Evolutionary conservation across 2,329 filamentous ascomycete genomes (phyloP).

Genomic region (Raffaelea arxii): DNA sequence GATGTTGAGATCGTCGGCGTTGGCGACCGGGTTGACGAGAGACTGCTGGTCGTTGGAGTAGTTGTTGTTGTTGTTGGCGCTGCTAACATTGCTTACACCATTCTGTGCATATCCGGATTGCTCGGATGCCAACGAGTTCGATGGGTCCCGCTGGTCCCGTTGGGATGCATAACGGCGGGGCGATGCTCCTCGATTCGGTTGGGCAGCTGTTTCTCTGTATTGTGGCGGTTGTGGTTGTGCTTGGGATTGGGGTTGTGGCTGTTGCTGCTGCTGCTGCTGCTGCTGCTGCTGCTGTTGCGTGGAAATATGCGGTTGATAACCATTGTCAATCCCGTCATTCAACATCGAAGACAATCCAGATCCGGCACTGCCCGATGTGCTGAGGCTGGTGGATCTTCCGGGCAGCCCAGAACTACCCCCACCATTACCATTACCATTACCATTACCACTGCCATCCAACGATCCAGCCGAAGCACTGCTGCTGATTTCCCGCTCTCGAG

Average conservation of each 20-base stretch:
- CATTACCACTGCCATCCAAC: neutral
- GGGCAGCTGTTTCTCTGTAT: too few species aligned
- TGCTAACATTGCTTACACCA: neutral
- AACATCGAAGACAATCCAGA: slow-evolving; percentile 49
- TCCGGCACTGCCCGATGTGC: slow-evolving; percentile 47
- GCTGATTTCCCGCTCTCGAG: slow-evolving; percentile 49
- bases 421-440: neutral
- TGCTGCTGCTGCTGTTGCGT: slow-evolving; percentile 10
- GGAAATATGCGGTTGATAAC: slow-evolving; percentile 24
- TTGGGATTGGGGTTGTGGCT: slow-evolving; percentile 15
- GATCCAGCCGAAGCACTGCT: slow-evolving; percentile 36
- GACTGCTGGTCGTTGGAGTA: neutral
- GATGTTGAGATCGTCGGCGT: slow-evolving; percentile 42
- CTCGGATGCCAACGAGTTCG: slow-evolving; percentile 42
- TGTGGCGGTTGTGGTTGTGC: slow-evolving; percentile 17
- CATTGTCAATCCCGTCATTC: slow-evolving; percentile 49
- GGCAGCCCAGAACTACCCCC: neutral
- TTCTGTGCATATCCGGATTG: slow-evolving; percentile 55
- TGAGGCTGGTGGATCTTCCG: slow-evolving; percentile 47
- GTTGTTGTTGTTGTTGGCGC: too few species aligned
- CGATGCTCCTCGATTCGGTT: slow-evolving; percentile 25
- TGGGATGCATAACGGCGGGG: slow-evolving; percentile 37
- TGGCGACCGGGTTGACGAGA: neutral
- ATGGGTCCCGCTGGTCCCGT: slow-evolving; percentile 46
- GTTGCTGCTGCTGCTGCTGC: slow-evolving; percentile 17